Evolutionary conservation across 306 rosid genomes (phyloP).

Genomic region (Psophocarpus tetragonolobus): DNA sequence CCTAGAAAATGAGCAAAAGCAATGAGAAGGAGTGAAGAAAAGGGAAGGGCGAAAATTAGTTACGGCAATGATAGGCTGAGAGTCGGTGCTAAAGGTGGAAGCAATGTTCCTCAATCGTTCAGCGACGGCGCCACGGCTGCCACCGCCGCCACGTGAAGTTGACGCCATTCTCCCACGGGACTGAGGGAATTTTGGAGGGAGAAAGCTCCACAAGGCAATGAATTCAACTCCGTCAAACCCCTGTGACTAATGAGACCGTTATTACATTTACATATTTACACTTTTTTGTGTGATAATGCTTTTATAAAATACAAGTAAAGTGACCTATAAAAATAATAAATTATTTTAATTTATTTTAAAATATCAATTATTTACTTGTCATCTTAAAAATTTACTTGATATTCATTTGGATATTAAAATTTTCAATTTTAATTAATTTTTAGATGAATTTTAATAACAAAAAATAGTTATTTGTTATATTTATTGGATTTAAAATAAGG

Average conservation of each 20-base stretch:
- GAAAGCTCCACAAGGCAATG: background rate
- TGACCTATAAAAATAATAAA: no score
- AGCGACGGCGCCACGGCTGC: constrained; percentile 29
- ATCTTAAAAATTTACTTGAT: background rate
- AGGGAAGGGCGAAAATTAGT: constrained; percentile 17
- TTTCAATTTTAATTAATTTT: no score
- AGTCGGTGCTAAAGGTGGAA: constrained; percentile 52
- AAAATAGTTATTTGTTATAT: no score
- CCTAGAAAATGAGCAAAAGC: constrained; percentile 20
- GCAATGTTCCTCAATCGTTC: constrained; percentile 55
- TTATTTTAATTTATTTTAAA: no score
- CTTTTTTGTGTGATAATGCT: no score
- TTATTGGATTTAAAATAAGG: background rate
- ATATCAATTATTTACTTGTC: no score
- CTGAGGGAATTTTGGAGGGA: constrained; percentile 31
- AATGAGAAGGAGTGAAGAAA: background rate
- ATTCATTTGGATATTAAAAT: no score
- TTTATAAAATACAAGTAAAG: no score
- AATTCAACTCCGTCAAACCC: background rate
- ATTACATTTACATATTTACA: no score
- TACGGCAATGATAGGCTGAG: constrained; percentile 67
- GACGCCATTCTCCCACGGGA: constrained; percentile 58
- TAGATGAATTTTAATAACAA: no score
- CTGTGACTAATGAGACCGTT: no score
- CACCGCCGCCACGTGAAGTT: constrained; percentile 40